phyloP scores from a whole-genome alignment of 2,329 filamentous ascomycete species.

The Phialophora tarda region DNA sequence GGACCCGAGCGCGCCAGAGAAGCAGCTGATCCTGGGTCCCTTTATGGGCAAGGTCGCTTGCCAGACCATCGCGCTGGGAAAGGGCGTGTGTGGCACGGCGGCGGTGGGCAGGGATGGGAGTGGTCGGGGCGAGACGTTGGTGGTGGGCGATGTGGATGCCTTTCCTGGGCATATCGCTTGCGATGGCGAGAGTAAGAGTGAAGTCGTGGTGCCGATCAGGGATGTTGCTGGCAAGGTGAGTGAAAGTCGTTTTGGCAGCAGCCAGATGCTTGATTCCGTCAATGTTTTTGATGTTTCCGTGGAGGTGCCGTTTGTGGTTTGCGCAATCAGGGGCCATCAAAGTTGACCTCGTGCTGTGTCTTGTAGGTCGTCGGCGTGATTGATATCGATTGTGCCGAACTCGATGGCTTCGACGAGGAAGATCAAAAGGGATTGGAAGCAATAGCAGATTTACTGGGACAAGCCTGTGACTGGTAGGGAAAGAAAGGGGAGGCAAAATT shows the following conservation, averaged over 20 bases:
- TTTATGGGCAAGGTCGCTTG: slow-evolving; percentile 58
- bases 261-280: not conserved
- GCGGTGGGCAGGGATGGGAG: slow-evolving; percentile 42
- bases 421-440: slow-evolving; percentile 52
- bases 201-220: slow-evolving; percentile 57
- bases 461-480: slow-evolving; percentile 50
- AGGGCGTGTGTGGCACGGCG: slow-evolving; percentile 55
- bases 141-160: slow-evolving; percentile 52
- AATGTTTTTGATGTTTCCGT: not conserved
- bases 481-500: not conserved
- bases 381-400: slow-evolving; percentile 54
- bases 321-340: not conserved
- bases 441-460: slow-evolving; percentile 49
- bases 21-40: slow-evolving; percentile 51
- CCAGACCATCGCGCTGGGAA: slow-evolving; percentile 53
- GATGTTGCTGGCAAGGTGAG: slow-evolving; percentile 48
- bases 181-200: slow-evolving; percentile 55
- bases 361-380: slow-evolving; percentile 55
- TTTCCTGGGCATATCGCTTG: slow-evolving; percentile 59
- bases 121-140: slow-evolving; percentile 44
- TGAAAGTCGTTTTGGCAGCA: slow-evolving; percentile 13
- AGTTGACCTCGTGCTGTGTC: not conserved
- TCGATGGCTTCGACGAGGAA: slow-evolving; percentile 52
- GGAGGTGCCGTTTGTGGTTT: not conserved
- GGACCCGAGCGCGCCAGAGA: slow-evolving; percentile 20